Evolutionary conservation across 164 flowering plant species (phyloP).

Genomic region (Vitis vinifera): DNA sequence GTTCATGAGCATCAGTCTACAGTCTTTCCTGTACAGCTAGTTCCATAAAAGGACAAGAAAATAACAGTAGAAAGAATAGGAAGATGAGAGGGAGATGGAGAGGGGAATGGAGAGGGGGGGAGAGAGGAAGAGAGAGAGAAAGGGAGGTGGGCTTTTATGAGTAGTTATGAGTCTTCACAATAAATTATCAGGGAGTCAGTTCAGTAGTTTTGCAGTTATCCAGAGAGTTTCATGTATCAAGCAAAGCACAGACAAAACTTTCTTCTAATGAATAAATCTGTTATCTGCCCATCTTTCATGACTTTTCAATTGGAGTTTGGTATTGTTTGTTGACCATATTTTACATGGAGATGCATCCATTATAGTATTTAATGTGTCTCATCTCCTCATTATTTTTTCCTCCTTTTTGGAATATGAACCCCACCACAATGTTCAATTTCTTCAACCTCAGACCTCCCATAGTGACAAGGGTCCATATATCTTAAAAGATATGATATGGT

Average conservation of each 20-base stretch:
- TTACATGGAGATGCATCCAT: neutral
- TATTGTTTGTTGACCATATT: slow-evolving; percentile 1
- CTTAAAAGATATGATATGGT: no score
- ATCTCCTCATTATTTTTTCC: neutral
- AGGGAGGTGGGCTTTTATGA: neutral
- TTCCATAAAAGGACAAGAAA: neutral
- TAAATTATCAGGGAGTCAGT: neutral
- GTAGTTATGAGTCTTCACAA: no score
- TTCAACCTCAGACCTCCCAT: no score
- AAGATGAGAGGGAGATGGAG: neutral
- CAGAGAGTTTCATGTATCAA: neutral
- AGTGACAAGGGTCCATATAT: no score
- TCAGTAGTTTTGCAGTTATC: neutral
- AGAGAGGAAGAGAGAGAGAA: neutral
- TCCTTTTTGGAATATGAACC: no score
- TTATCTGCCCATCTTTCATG: slow-evolving; percentile 13
- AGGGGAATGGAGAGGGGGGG: no score
- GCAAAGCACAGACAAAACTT: neutral
- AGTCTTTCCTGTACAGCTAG: neutral
- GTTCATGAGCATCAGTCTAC: neutral
- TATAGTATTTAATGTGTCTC: neutral
- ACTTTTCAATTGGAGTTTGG: neutral
- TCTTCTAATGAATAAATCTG: slow-evolving; percentile 4
- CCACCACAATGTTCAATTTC: no score
- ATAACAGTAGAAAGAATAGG: neutral